Percentiles rank a stretch among this genome's conserved stretches.
phyloP scores from a whole-genome alignment of 192 early-diverging fungal species.

The Coemansia sp. region DNA sequence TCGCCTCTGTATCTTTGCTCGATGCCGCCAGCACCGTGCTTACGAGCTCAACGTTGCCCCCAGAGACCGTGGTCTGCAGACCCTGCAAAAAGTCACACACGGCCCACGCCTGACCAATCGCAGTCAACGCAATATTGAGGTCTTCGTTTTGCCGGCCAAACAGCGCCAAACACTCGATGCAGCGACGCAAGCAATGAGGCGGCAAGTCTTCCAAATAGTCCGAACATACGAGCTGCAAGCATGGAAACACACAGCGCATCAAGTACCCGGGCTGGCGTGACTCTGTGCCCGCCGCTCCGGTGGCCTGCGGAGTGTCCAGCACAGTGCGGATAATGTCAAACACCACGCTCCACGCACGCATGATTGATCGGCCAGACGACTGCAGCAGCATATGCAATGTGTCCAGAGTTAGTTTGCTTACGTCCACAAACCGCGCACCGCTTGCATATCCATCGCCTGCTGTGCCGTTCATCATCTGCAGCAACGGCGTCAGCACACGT shows the following conservation, averaged over 20 bases:
- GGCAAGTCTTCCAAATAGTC: constrained; percentile 85
- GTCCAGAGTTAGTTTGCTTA: constrained; percentile 81
- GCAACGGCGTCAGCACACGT: constrained; percentile 62
- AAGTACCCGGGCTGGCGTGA: constrained; percentile 42
- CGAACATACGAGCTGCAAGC: constrained; percentile 90
- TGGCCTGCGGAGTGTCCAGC: background rate
- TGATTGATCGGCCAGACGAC: constrained; percentile 85
- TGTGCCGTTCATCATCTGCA: constrained; percentile 56
- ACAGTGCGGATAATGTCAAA: constrained; percentile 78
- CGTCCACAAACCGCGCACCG: constrained; percentile 61
- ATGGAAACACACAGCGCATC: constrained; percentile 85
- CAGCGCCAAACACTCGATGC: constrained; percentile 74
- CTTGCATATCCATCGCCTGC: background rate
- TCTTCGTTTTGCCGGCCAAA: constrained; percentile 87
- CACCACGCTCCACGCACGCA: constrained; percentile 79
- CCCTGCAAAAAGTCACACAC: constrained; percentile 85
- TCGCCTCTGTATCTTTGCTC: constrained; percentile 7
- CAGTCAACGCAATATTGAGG: constrained; percentile 91
- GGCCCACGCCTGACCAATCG: constrained; percentile 89
- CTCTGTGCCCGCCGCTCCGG: constrained; percentile 9
- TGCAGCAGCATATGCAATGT: constrained; percentile 88
- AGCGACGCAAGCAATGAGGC: constrained; percentile 71
- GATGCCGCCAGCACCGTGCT: constrained; percentile 7
- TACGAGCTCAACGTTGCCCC: background rate
- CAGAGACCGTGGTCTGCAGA: background rate